Conservation (phyloP, 2,329 filamentous ascomycete genomes). For the Colletotrichum liriopes region DNA sequence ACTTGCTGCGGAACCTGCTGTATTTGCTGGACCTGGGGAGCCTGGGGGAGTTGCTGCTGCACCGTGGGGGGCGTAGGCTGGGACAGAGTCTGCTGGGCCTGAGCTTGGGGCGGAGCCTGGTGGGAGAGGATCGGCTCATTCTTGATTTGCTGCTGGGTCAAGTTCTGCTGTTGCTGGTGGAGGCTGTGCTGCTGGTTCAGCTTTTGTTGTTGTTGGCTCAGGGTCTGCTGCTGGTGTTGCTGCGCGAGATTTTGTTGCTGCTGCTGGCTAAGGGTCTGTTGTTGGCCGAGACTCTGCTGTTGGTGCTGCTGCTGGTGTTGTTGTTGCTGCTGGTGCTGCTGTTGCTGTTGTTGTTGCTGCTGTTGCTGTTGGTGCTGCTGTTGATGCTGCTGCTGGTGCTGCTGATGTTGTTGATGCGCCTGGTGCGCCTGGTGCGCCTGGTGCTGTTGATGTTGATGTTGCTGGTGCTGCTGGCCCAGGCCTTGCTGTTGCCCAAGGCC, state of each 20-base stretch:
- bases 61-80: slow-evolving; percentile 29
- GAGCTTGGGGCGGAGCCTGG: slow-evolving; percentile 29
- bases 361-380: slow-evolving; percentile 52
- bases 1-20: slow-evolving; percentile 50
- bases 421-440: slow-evolving; percentile 45
- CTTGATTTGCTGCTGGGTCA: slow-evolving; percentile 49
- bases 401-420: slow-evolving; percentile 48
- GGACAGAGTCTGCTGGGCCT: slow-evolving; percentile 44
- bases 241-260: slow-evolving; percentile 48
- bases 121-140: slow-evolving; percentile 41
- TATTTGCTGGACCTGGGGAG: slow-evolving; percentile 43
- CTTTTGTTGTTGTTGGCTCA: slow-evolving; percentile 51
- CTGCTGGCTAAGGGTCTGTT: slow-evolving; percentile 49
- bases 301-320: slow-evolving; percentile 49
- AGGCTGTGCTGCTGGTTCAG: slow-evolving; percentile 51
- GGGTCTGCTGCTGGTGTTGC: slow-evolving; percentile 51
- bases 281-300: slow-evolving; percentile 52
- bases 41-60: slow-evolving; percentile 43
- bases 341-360: slow-evolving; percentile 50
- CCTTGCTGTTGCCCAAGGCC: slow-evolving; percentile 32
- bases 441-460: slow-evolving; percentile 50
- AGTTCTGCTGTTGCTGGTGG: slow-evolving; percentile 50
- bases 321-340: slow-evolving; percentile 51
- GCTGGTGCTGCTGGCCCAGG: slow-evolving; percentile 42
- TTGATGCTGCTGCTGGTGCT: slow-evolving; percentile 51